phyloP scores from a whole-genome alignment of 2,329 filamentous ascomycete species.

The Coniochaeta pulveracea region DNA sequence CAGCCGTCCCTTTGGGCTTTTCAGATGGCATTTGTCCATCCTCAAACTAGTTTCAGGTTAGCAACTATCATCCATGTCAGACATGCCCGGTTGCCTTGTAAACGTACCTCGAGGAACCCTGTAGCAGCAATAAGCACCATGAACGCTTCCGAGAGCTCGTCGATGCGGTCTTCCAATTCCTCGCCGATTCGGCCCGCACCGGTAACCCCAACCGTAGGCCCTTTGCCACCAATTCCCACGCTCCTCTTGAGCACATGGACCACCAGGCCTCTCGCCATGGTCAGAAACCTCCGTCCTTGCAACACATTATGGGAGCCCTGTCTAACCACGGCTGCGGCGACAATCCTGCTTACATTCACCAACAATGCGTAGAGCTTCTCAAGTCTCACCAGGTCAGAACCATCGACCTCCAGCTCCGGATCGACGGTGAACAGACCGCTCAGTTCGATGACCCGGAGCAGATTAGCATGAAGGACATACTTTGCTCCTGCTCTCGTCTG shows the following conservation, averaged over 20 bases:
- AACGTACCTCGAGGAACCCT: slow-evolving; percentile 71
- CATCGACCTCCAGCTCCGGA: slow-evolving; percentile 78
- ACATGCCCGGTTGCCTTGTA: neutral
- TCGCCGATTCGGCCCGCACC: slow-evolving; percentile 12
- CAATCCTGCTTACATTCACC: slow-evolving; percentile 66
- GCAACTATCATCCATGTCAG: neutral
- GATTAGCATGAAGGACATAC: slow-evolving; percentile 76
- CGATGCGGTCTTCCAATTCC: slow-evolving; percentile 48
- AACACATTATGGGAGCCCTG: slow-evolving; percentile 74
- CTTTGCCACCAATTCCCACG: slow-evolving; percentile 56
- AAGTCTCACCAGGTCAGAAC: slow-evolving; percentile 58
- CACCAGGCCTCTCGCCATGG: slow-evolving; percentile 72
- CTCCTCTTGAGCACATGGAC: slow-evolving; percentile 84
- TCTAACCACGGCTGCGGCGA: slow-evolving; percentile 71
- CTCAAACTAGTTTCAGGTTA: slow-evolving; percentile 10
- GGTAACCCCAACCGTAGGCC: slow-evolving; percentile 7
- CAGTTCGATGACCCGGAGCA: slow-evolving; percentile 70
- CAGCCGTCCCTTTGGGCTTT: slow-evolving; percentile 8
- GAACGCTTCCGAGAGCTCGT: slow-evolving; percentile 74
- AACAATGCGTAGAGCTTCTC: slow-evolving; percentile 78
- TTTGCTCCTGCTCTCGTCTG: slow-evolving; percentile 78
- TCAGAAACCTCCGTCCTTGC: slow-evolving; percentile 69
- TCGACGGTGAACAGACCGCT: slow-evolving; percentile 84
- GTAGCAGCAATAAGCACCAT: slow-evolving; percentile 74
- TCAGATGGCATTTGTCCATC: slow-evolving; percentile 11